A percentile compares a stretch with the other conserved stretches of the same genome.
Evolutionary conservation across 371 early-diverging fungal species (phyloP).

Genomic region (Apophysomyces variabilis): DNA sequence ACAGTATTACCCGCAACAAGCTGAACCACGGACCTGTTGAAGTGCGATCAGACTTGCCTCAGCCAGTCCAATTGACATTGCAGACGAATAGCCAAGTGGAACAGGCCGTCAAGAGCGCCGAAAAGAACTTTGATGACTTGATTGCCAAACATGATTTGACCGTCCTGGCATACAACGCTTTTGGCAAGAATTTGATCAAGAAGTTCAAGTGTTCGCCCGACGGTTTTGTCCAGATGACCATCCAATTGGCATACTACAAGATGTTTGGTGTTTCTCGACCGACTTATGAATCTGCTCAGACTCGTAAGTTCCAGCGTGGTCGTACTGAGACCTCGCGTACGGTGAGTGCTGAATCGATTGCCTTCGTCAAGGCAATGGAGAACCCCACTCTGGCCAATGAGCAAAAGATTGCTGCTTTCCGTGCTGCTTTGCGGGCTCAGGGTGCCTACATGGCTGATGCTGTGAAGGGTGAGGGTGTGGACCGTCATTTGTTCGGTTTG

Average conservation of each 20-base stretch:
- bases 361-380: slow-evolving; percentile 89
- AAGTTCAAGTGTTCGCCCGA: slow-evolving; percentile 88
- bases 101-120: slow-evolving; percentile 65
- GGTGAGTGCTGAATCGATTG: slow-evolving; percentile 78
- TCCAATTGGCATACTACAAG: slow-evolving; percentile 95
- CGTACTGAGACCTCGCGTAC: slow-evolving; percentile 96
- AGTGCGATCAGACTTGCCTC: slow-evolving; percentile 58
- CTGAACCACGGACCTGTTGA: slow-evolving; percentile 64
- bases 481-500: slow-evolving; percentile 87
- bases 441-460: slow-evolving; percentile 81
- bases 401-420: slow-evolving; percentile 71
- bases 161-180: slow-evolving; percentile 81
- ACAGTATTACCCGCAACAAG: slow-evolving; percentile 49
- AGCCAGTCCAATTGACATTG: slow-evolving; percentile 74
- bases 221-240: slow-evolving; percentile 93
- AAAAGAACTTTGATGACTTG: slow-evolving; percentile 69
- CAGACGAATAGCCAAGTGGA: slow-evolving; percentile 58
- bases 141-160: slow-evolving; percentile 80
- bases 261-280: slow-evolving; percentile 78
- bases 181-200: slow-evolving; percentile 93
- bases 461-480: slow-evolving; percentile 86
- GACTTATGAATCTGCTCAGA: slow-evolving; percentile 94
- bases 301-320: slow-evolving; percentile 89
- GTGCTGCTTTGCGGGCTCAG: slow-evolving; percentile 79
- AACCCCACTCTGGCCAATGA: slow-evolving; percentile 55